These are phyloP conservation scores for Cucumis cinereus DNA, from an alignment of 306 rosid genomes.

Conservation along the genomic window DNA sequence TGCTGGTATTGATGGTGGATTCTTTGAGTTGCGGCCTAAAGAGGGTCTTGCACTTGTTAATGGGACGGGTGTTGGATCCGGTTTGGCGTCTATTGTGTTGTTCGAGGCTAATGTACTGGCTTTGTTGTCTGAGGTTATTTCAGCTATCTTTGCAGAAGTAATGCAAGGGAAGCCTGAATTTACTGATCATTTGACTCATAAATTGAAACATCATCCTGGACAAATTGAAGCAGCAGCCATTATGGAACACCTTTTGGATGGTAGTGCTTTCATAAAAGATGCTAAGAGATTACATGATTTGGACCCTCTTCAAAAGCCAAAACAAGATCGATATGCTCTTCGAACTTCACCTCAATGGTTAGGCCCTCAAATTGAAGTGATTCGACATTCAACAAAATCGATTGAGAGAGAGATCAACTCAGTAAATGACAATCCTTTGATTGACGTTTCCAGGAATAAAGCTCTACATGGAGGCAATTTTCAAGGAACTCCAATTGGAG, in stretches of 20 bases:
- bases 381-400: conserved; percentile 22
- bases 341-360: conserved; percentile 41
- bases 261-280: conserved; percentile 26
- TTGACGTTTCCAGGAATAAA: conserved; percentile 26
- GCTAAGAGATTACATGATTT: conserved; percentile 7
- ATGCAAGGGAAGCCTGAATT: conserved; percentile 5
- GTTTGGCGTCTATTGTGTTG: conserved; percentile 2
- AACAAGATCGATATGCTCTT: conserved; percentile 41
- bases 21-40: conserved; percentile 21
- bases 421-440: conserved; percentile 12
- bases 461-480: conserved; percentile 15
- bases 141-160: conserved; percentile 32
- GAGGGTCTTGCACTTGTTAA: conserved; percentile 23
- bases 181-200: conserved; percentile 17
- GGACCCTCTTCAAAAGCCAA: neutral
- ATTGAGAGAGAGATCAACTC: conserved; percentile 35
- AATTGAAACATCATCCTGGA: conserved; percentile 32
- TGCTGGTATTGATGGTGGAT: conserved; percentile 12
- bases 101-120: conserved; percentile 10
- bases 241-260: conserved; percentile 34
- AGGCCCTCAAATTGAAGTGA: conserved; percentile 38
- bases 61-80: conserved; percentile 42
- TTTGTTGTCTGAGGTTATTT: conserved; percentile 21
- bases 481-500: conserved; percentile 15
- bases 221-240: conserved; percentile 14